Conservation (phyloP, 371 early-diverging fungal genomes). For the Antonospora locustae region DNA sequence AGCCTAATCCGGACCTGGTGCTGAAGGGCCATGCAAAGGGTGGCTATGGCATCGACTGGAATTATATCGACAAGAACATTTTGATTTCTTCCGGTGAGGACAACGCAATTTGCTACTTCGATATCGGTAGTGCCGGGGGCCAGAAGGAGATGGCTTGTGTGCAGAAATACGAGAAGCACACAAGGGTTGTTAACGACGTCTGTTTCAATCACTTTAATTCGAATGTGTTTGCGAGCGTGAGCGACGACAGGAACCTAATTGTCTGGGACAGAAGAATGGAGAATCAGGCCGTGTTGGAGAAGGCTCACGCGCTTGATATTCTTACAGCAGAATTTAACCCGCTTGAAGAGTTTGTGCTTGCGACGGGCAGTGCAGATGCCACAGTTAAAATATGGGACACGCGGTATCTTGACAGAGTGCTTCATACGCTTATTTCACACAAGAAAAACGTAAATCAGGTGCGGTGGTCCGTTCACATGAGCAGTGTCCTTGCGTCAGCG, state of each 20-base stretch:
- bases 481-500: constrained; percentile 73
- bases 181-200: constrained; percentile 79
- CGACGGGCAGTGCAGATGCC: constrained; percentile 82
- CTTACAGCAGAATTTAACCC: constrained; percentile 81
- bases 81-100: constrained; percentile 69
- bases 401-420: constrained; percentile 64
- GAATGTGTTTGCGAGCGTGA: constrained; percentile 78
- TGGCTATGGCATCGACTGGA: constrained; percentile 67
- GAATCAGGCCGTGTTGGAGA: constrained; percentile 57
- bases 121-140: constrained; percentile 58
- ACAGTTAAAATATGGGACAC: constrained; percentile 85
- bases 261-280: constrained; percentile 64
- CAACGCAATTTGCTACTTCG: constrained; percentile 67
- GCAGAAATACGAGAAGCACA: constrained; percentile 69
- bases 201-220: constrained; percentile 64
- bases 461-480: constrained; percentile 78
- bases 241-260: constrained; percentile 73
- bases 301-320: constrained; percentile 73
- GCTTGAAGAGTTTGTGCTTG: constrained; percentile 66
- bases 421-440: constrained; percentile 74
- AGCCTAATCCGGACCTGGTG: constrained; percentile 67
- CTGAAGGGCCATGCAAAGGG: constrained; percentile 75
- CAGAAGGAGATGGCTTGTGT: neutral
- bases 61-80: constrained; percentile 56
- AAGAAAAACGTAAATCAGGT: constrained; percentile 75